These are phyloP conservation scores for Fusarium buxicola DNA, from an alignment of 2,329 filamentous ascomycete species.

Conservation along the genomic window DNA sequence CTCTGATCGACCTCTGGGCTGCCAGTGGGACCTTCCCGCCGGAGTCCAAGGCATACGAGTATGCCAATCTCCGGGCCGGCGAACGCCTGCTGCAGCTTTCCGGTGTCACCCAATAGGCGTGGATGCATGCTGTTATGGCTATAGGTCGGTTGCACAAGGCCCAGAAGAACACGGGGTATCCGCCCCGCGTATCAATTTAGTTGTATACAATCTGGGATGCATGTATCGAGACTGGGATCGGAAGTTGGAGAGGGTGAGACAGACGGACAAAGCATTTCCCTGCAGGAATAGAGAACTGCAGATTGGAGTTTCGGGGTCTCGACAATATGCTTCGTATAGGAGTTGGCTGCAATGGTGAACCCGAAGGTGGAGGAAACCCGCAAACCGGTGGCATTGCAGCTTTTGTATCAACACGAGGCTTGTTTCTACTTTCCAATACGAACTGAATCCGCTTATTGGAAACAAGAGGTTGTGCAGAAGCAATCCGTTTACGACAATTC, in stretches of 20 bases:
- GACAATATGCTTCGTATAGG: slow-evolving; percentile 26
- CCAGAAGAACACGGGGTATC: slow-evolving; percentile 25
- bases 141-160: slow-evolving; percentile 27
- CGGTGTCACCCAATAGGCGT: slow-evolving; percentile 46
- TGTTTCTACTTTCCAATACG: slow-evolving; percentile 30
- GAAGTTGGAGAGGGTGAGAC: slow-evolving; percentile 9
- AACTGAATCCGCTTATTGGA: slow-evolving; percentile 39
- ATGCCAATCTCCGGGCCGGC: slow-evolving; percentile 71
- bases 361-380: slow-evolving; percentile 19
- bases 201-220: slow-evolving; percentile 37
- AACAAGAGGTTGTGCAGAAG: slow-evolving; percentile 9
- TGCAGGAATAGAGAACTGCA: slow-evolving; percentile 40
- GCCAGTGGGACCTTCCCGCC: slow-evolving; percentile 88
- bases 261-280: slow-evolving; percentile 31
- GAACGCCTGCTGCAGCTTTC: slow-evolving; percentile 67
- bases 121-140: slow-evolving; percentile 8
- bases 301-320: slow-evolving; percentile 39
- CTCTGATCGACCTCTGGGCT: slow-evolving; percentile 90
- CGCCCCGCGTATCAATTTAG: slow-evolving; percentile 20
- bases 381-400: slow-evolving; percentile 18
- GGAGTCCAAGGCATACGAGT: slow-evolving; percentile 75
- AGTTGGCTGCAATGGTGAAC: slow-evolving; percentile 27
- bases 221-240: slow-evolving; percentile 29
- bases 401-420: slow-evolving; percentile 33
- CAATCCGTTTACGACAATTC: background rate